Evolutionary conservation across 2,329 filamentous ascomycete species (phyloP).

Genomic region (Aureobasidium sp.): DNA sequence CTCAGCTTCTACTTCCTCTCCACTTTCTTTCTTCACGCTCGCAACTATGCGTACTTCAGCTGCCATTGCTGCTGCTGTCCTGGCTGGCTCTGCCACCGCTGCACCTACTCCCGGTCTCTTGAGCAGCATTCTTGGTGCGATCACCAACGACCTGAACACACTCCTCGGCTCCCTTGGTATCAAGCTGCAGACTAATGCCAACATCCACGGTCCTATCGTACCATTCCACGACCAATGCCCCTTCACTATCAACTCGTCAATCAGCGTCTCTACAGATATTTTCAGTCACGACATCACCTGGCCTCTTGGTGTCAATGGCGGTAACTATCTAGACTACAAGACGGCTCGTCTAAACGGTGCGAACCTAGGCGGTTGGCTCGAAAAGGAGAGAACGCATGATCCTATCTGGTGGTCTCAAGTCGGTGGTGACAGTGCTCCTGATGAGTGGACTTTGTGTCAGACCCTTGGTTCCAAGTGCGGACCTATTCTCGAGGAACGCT

Average conservation of each 20-base stretch:
- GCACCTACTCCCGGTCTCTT: slow-evolving; percentile 14
- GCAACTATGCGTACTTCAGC: slow-evolving; percentile 10
- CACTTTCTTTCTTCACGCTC: not conserved
- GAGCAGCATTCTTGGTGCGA: slow-evolving; percentile 9
- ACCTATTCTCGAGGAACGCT: not conserved
- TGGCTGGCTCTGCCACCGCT: slow-evolving; percentile 14
- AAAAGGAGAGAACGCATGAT: slow-evolving; percentile 29
- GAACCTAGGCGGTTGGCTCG: slow-evolving; percentile 39
- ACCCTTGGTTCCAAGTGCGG: not conserved
- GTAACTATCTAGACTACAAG: slow-evolving; percentile 27
- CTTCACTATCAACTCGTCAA: slow-evolving; percentile 3
- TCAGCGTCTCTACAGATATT: not conserved
- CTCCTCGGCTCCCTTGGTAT: slow-evolving; percentile 22
- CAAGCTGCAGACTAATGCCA: slow-evolving; percentile 19
- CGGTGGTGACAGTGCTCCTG: slow-evolving; percentile 25
- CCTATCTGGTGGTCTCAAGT: slow-evolving; percentile 28
- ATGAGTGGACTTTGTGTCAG: not conserved
- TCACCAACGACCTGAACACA: slow-evolving; percentile 21
- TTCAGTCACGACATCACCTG: slow-evolving; percentile 23
- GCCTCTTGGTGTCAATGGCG: slow-evolving; percentile 19
- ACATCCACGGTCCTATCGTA: slow-evolving; percentile 18
- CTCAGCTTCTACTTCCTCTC: not conserved
- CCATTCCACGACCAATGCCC: slow-evolving; percentile 21
- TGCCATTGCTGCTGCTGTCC: slow-evolving; percentile 8
- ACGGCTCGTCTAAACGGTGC: slow-evolving; percentile 28